Conservation (phyloP, 2,329 filamentous ascomycete species). For the Penicillium sp. region DNA sequence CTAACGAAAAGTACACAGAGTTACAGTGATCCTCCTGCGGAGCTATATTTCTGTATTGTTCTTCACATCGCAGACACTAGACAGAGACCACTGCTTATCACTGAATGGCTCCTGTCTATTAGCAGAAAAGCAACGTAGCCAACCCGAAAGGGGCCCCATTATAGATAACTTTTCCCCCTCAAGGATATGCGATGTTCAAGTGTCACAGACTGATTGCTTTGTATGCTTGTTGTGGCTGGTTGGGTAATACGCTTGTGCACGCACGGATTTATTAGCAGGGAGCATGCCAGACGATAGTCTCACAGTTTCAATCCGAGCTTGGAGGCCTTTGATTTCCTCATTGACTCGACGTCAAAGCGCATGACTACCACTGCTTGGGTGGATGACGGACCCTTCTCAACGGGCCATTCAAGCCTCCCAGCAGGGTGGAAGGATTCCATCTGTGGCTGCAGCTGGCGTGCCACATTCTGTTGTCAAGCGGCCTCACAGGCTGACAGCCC, state of each 20-base stretch:
- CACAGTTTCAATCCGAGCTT: too few relatives aligned
- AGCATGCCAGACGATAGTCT: neutral
- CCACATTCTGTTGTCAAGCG: neutral
- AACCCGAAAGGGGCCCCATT: neutral
- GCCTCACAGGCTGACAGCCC: neutral
- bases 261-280: neutral
- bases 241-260: neutral
- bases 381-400: neutral
- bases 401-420: neutral
- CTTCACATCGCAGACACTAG: neutral
- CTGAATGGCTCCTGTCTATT: neutral
- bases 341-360: neutral
- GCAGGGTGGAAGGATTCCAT: neutral
- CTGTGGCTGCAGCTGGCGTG: constrained; percentile 12
- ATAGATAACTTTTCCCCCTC: neutral
- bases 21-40: neutral
- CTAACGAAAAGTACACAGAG: neutral
- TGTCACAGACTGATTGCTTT: neutral
- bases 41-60: neutral
- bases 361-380: neutral
- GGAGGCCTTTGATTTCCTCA: neutral
- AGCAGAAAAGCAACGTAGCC: neutral
- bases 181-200: neutral
- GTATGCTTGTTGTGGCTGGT: neutral
- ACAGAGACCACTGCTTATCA: constrained; percentile 1